Base-by-base conservation (phyloP, 345 rosid genomes). In the Euphorbia lathyris region DNA sequence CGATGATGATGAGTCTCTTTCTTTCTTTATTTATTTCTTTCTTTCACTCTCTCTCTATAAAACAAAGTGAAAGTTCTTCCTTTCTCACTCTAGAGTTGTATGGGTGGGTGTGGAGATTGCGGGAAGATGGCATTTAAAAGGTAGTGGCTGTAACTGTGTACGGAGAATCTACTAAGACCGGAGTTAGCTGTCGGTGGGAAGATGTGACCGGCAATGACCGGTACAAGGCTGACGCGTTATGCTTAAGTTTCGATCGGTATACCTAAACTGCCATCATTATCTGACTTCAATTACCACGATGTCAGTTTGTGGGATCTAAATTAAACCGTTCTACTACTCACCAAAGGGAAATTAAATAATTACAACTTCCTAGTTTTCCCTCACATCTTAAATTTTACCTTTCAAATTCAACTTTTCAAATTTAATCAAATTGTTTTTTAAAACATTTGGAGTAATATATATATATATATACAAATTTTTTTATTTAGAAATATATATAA, bases 161-260 rank as follows among this genome's bases (percentile, higher is more conserved):
- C 61, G 36, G 69, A 30, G 2, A 11, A 1, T 26, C 0, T 10
- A 7, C 0, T 0, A 65, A 65, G 38, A 74, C 80, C 69, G 76
- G 70, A 67, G 14, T 22, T 57, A 71, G 64, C 34, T 78, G 84
- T 80, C 82, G 82, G 86, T 83, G 75, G 67, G 0, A 68, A 65
- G 4, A 22, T 2, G 60, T 59, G 62, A 73, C 80, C 62, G 83
- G 75, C 36, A 8, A 47, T 59, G 13, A 9, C 86, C 81, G 71
- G 87, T 84, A 13, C 2, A n/a, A 11, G 8, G 7, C 26, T 65
- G 23, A 47, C 58, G 76, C 74, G 71, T 73, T 25, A 23, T 9
- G 22, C 11, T 47, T 16, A 76, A 78, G 76, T 30, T 26, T 51
- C 59, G 23, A 38, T 38, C 0, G 75, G 71, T 74, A 51, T 72